Evolutionary conservation across 83 land plant species (phyloP), one percentile per base, ranked within the genome.

Genomic region (Picea abies): DNA sequence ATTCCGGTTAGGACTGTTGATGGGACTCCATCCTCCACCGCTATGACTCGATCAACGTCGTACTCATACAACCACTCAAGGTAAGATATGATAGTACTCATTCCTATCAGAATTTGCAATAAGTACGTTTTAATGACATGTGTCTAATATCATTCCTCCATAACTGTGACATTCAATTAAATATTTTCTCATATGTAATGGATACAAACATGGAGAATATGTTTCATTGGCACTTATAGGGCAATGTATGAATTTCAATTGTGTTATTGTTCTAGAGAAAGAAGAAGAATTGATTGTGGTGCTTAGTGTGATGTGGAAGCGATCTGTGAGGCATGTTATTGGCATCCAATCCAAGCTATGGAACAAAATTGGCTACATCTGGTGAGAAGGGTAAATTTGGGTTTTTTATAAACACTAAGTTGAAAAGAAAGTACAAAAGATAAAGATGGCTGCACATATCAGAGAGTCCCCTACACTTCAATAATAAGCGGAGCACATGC

Each of bases 301-400:
- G 32, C 60, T 97, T 2, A 61, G 88, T 0, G 37, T 94, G 52
- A 83, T 88, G 79, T 20, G 80, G 69, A 79, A 80, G 72, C 41
- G 93, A 58, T 69, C 79, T 11, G 85, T 97, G 10, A 64, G 83
- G 11, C 98, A 95, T 0, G 93, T 93, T 15, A 91, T 97, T 41
- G 99, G 98, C 0, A 63, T 95, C 1, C 79, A 95, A 0, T 93
- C 96, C 5, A 95, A 93, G 95, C 95, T 97, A 60, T 80, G 92
- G 70, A 97, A 96, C 58, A 92, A 94, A 81, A 96, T 92, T 62
- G 89, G 92, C 91, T 12, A 97, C 99, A 3, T 97, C 95, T 2
- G 98, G 98, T 12, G n/a, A 97, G 88, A 92, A 93, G 80, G 96
- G 99, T 2, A 97, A 95, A 86, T 95, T 97, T 63, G 95, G 99